Evolutionary conservation across 2,329 filamentous ascomycete genomes (phyloP).

Genomic region (Ophiostoma ulmi): DNA sequence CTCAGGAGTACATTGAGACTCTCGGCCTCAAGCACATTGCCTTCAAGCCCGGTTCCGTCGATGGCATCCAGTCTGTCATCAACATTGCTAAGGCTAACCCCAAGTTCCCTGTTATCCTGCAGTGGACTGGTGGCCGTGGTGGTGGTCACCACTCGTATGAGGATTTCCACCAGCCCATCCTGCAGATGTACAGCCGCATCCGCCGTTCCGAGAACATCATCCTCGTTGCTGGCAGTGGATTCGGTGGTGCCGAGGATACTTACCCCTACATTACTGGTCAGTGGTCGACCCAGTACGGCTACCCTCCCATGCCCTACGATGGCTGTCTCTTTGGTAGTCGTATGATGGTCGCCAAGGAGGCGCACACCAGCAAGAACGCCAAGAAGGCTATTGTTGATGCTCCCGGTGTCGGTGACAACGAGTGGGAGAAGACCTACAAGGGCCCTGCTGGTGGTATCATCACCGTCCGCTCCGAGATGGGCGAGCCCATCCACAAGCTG

Average conservation of each 20-base stretch:
- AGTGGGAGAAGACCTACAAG: slow-evolving; percentile 94
- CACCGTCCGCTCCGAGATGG: slow-evolving; percentile 97
- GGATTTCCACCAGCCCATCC: slow-evolving; percentile 87
- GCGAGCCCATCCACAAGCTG: slow-evolving; percentile 97
- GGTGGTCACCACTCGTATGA: slow-evolving; percentile 94
- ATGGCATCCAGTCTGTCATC: slow-evolving; percentile 83
- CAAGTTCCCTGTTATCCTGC: slow-evolving; percentile 83
- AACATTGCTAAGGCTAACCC: slow-evolving; percentile 94
- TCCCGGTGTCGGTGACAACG: slow-evolving; percentile 69
- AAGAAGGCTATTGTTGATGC: slow-evolving; percentile 89
- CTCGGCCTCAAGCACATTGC: slow-evolving; percentile 87
- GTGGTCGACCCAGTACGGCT: slow-evolving; percentile 83
- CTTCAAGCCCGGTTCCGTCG: slow-evolving; percentile 87
- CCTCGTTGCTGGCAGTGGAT: slow-evolving; percentile 83
- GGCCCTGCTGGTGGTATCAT: slow-evolving; percentile 87
- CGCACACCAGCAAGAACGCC: slow-evolving; percentile 77
- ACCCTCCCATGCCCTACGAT: slow-evolving; percentile 90
- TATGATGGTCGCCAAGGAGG: slow-evolving; percentile 93
- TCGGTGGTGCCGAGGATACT: slow-evolving; percentile 83
- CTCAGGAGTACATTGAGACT: slow-evolving; percentile 89
- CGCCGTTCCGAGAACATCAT: slow-evolving; percentile 82
- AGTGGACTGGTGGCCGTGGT: slow-evolving; percentile 92
- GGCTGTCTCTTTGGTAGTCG: slow-evolving; percentile 86
- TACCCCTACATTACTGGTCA: slow-evolving; percentile 86
- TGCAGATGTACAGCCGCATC: slow-evolving; percentile 87